These are phyloP conservation scores for Solidago caesia DNA, from an alignment of 129 eudicot species.

Conservation along the genomic window DNA sequence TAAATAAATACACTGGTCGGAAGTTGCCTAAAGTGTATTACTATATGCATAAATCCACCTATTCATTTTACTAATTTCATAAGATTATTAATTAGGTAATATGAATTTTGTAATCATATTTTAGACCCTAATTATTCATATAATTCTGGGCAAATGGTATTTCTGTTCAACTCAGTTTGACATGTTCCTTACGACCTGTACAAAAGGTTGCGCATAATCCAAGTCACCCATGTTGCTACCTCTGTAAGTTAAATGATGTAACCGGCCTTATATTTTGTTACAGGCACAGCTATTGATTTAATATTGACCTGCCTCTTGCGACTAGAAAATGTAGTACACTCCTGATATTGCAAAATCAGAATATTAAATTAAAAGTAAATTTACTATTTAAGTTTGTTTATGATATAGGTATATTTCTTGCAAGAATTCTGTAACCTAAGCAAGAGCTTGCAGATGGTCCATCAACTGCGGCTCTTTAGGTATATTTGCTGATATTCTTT, in stretches of 20 bases:
- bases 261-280: neutral
- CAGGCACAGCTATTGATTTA: neutral
- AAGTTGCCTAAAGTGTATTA: neutral
- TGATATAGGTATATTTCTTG: conserved; percentile 70
- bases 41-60: neutral
- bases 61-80: neutral
- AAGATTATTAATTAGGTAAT: neutral
- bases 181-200: neutral
- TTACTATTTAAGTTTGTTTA: neutral
- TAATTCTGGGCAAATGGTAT: too few species aligned
- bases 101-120: neutral
- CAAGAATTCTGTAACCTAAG: conserved; percentile 79
- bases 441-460: conserved; percentile 91
- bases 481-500: conserved; percentile 27
- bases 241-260: neutral
- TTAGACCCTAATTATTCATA: neutral
- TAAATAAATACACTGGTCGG: neutral
- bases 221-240: neutral
- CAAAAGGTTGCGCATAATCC: neutral
- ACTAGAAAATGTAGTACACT: neutral
- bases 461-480: conserved; percentile 78
- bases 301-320: neutral
- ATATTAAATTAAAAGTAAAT: neutral
- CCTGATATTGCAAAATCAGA: neutral
- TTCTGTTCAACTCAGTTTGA: too few species aligned